Evolutionary conservation across 208 protist species (phyloP).

Genomic region (Leishmania lainsoni): DNA sequence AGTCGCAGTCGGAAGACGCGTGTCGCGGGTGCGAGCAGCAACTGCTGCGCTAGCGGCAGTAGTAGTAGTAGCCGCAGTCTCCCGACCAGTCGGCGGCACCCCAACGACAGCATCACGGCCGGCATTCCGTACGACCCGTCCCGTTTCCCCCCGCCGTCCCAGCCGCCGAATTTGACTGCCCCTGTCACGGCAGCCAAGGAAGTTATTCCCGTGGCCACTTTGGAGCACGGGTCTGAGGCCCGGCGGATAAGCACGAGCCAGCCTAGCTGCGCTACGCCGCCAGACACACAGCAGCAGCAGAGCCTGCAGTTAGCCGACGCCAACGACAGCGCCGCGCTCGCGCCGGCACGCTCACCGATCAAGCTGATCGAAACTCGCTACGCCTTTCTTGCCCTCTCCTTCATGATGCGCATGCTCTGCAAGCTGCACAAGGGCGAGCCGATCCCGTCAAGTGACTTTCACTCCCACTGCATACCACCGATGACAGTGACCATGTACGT

Average conservation of each 20-base stretch:
- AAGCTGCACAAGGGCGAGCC: conserved; percentile 54
- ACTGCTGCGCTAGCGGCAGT: not conserved
- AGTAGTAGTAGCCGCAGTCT: not conserved
- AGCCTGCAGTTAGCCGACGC: not conserved
- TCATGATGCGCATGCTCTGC: conserved; percentile 68
- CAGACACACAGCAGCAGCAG: conserved; percentile 11
- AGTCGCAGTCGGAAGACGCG: conserved; percentile 6
- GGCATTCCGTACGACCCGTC: conserved; percentile 33
- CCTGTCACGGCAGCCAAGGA: conserved; percentile 14
- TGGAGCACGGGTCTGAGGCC: not conserved
- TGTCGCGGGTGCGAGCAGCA: not conserved
- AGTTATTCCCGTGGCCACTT: not conserved
- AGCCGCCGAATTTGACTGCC: not conserved
- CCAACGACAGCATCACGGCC: conserved; percentile 34
- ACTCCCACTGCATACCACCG: conserved; percentile 69
- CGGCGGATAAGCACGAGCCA: conserved; percentile 2
- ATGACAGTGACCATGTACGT: conserved; percentile 87
- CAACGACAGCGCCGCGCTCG: not conserved
- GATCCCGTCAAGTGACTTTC: conserved; percentile 74
- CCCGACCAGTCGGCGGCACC: conserved; percentile 12
- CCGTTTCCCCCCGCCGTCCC: conserved; percentile 14
- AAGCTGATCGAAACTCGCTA: conserved; percentile 32
- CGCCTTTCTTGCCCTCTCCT: conserved; percentile 44
- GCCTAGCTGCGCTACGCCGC: conserved; percentile 28
- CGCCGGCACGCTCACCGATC: conserved; percentile 5